Evolutionary conservation across 768 basidiomycete genomes (phyloP).

Genomic region (Auricularia sp.): DNA sequence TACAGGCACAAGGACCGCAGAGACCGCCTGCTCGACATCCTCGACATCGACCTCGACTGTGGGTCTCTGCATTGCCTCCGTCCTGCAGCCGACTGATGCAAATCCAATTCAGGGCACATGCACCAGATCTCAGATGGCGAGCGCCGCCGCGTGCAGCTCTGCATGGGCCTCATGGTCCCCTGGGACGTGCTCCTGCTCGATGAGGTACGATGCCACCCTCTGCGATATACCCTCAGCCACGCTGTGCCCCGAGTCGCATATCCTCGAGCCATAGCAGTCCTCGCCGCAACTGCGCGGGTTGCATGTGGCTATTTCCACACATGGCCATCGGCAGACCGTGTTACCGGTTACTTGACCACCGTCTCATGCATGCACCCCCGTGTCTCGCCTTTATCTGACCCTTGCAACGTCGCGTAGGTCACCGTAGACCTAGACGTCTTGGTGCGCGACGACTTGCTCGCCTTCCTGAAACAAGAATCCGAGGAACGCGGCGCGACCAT

Average conservation of each 20-base stretch:
- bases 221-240: not conserved
- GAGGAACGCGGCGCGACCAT: constrained; percentile 74
- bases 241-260: no score
- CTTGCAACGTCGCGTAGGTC: constrained; percentile 44
- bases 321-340: no score
- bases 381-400: no score
- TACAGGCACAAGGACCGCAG: constrained; percentile 86
- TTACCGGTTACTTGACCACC: not conserved
- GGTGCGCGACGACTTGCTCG: constrained; percentile 83
- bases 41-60: constrained; percentile 87
- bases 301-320: no score
- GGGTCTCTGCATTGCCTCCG: constrained; percentile 6
- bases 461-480: constrained; percentile 77
- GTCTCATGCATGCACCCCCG: not conserved
- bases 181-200: constrained; percentile 93
- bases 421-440: constrained; percentile 96
- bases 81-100: not conserved
- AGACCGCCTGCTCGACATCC: constrained; percentile 75
- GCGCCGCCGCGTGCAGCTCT: constrained; percentile 83
- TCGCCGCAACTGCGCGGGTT: no score
- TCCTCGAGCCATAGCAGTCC: no score
- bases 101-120: constrained; percentile 53
- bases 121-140: constrained; percentile 95
- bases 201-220: constrained; percentile 46
- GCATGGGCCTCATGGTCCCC: constrained; percentile 88